phyloP scores from a whole-genome alignment of 2,329 filamentous ascomycete species.

The Cercospora sp. region DNA sequence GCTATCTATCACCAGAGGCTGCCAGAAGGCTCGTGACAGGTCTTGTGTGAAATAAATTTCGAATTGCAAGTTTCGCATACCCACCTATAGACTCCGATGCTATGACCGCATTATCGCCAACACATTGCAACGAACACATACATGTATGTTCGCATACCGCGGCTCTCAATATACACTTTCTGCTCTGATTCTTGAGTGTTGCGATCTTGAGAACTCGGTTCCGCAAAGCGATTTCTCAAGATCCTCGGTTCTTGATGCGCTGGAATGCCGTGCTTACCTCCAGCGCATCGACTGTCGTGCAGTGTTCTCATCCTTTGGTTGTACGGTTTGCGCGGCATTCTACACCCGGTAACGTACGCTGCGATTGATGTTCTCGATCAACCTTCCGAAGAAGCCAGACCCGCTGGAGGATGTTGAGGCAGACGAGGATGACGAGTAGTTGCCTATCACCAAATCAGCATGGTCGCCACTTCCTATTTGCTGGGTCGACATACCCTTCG shows the following conservation, averaged over 20 bases:
- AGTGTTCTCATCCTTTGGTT: neutral
- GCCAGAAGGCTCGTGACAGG: neutral
- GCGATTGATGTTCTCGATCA: constrained; percentile 28
- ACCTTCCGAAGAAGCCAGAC: constrained; percentile 21
- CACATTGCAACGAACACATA: neutral
- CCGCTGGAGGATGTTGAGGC: constrained; percentile 10
- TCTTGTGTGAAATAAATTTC: neutral
- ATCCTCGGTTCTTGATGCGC: neutral
- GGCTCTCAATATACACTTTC: neutral
- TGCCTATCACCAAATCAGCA: constrained; percentile 1
- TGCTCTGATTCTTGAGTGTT: neutral
- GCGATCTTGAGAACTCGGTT: neutral
- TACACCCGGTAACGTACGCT: constrained; percentile 28
- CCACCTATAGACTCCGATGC: constrained; percentile 1
- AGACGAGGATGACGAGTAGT: constrained; percentile 11
- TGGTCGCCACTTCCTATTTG: neutral
- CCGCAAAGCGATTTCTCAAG: neutral
- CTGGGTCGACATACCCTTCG: constrained; percentile 30
- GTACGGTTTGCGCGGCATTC: constrained; percentile 4
- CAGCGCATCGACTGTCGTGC: constrained; percentile 2
- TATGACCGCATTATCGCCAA: neutral
- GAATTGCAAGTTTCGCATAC: neutral
- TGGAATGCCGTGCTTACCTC: neutral
- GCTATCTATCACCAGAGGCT: neutral
- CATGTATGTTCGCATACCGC: neutral